phyloP scores from a whole-genome alignment of 768 basidiomycete species.

The Serpula lacrymans region DNA sequence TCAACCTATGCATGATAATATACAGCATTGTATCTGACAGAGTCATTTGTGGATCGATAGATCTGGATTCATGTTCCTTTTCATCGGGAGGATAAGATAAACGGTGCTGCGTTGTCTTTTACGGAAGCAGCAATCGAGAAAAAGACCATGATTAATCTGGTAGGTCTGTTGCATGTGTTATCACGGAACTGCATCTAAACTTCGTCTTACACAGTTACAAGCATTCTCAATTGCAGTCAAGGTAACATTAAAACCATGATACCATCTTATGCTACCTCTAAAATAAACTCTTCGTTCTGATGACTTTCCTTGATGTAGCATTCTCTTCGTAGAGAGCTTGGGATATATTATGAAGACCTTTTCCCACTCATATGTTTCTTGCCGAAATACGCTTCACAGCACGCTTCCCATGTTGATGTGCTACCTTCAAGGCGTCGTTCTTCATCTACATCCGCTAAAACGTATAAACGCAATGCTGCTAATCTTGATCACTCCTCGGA shows the following conservation, averaged over 20 bases:
- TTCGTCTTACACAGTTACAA: constrained; percentile 46
- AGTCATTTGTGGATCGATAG: constrained; percentile 19
- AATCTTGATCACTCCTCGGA: too few relatives aligned
- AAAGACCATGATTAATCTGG: constrained; percentile 69
- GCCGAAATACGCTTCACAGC: constrained; percentile 57
- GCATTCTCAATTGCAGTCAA: constrained; percentile 68
- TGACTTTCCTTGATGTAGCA: constrained; percentile 39
- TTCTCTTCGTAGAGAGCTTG: constrained; percentile 63
- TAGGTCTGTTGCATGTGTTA: constrained; percentile 22
- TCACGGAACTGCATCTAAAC: not conserved
- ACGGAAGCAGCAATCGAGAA: constrained; percentile 65
- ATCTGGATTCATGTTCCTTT: constrained; percentile 56
- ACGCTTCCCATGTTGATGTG: constrained; percentile 37
- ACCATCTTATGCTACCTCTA: too few relatives aligned
- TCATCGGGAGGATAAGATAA: constrained; percentile 35
- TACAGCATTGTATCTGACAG: not conserved
- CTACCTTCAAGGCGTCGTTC: too few relatives aligned
- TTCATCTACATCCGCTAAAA: too few relatives aligned
- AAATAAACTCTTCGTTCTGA: not conserved
- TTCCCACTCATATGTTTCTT: constrained; percentile 68
- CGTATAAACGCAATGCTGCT: too few relatives aligned
- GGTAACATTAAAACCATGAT: too few relatives aligned
- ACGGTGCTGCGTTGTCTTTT: constrained; percentile 24
- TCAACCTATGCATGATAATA: constrained; percentile 11
- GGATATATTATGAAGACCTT: constrained; percentile 71